A percentile compares a stretch with the other conserved stretches of the same genome.
Evolutionary conservation across 257 asterid species (phyloP).

Genomic region (Solanum lycopersicoides): DNA sequence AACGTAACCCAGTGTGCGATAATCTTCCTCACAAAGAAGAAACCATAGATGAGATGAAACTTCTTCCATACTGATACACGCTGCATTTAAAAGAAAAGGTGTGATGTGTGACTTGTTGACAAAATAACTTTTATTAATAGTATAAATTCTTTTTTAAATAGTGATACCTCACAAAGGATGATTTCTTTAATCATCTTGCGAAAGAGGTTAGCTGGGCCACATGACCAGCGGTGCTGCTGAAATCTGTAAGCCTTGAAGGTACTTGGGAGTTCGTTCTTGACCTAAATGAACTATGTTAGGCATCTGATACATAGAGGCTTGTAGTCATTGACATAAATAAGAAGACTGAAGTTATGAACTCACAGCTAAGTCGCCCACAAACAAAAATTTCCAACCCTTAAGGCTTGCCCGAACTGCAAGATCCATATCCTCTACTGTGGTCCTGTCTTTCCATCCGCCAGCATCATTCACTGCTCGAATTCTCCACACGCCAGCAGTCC

Average conservation of each 20-base stretch:
- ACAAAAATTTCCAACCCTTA: slow-evolving; percentile 67
- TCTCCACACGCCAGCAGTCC: slow-evolving; percentile 77
- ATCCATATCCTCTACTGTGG: slow-evolving; percentile 88
- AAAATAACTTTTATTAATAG: background rate
- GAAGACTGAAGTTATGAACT: slow-evolving; percentile 12
- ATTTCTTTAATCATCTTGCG: slow-evolving; percentile 70
- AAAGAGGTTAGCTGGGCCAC: slow-evolving; percentile 87
- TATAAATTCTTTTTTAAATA: background rate
- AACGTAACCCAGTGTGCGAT: slow-evolving; percentile 91
- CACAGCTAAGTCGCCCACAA: slow-evolving; percentile 53
- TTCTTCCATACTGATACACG: slow-evolving; percentile 67
- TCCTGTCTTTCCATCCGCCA: slow-evolving; percentile 78
- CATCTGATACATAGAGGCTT: slow-evolving; percentile 2
- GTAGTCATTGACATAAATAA: slow-evolving; percentile 1
- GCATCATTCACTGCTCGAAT: slow-evolving; percentile 57
- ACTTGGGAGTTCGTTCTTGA: slow-evolving; percentile 82
- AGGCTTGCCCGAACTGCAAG: slow-evolving; percentile 77
- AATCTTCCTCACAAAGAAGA: slow-evolving; percentile 90
- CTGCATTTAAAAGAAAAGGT: slow-evolving; percentile 34
- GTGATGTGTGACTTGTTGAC: slow-evolving; percentile 1
- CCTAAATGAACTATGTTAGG: slow-evolving; percentile 33
- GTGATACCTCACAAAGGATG: slow-evolving; percentile 44
- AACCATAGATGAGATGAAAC: slow-evolving; percentile 57
- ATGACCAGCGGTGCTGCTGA: slow-evolving; percentile 93
- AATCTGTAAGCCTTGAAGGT: slow-evolving; percentile 77